Conservation (phyloP, 495 filamentous ascomycete genomes). For the Aspergillus biplanus region DNA sequence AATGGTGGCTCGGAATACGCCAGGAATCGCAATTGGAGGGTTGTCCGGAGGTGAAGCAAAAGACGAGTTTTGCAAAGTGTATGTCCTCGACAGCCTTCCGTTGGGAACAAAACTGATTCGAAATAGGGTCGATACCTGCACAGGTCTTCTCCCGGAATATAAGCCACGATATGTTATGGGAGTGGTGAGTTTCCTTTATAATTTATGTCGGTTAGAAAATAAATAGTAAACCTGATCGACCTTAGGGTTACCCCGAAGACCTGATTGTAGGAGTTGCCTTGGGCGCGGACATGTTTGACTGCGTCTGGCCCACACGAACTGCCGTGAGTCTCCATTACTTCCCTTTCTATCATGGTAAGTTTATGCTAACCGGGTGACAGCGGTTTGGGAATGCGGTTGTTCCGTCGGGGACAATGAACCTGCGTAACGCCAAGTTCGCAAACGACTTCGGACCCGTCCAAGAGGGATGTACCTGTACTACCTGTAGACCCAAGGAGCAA, state of each 20-base stretch:
- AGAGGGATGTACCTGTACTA: conserved; percentile 75
- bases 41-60: conserved; percentile 84
- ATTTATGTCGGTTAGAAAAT: background rate
- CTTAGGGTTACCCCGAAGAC: conserved; percentile 88
- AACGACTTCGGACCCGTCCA: conserved; percentile 84
- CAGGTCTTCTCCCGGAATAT: conserved; percentile 77
- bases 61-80: conserved; percentile 63
- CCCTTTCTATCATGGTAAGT: background rate
- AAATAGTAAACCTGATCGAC: conserved; percentile 20
- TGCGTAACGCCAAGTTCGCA: conserved; percentile 75
- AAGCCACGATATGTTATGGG: conserved; percentile 99
- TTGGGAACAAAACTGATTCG: conserved; percentile 17
- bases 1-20: conserved; percentile 91
- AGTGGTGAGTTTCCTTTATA: conserved; percentile 58
- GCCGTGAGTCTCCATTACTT: conserved; percentile 53
- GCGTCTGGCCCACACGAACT: conserved; percentile 96
- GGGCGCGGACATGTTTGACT: conserved; percentile 99
- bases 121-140: conserved; percentile 79
- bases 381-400: conserved; percentile 95
- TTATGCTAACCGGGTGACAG: conserved; percentile 29
- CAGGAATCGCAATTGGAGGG: conserved; percentile 95
- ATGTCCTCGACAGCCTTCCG: conserved; percentile 22
- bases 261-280: conserved; percentile 88
- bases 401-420: conserved; percentile 75
- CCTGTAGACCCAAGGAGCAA: conserved; percentile 68